phyloP scores from a whole-genome alignment of 176 grass and related monocot species.

The Thinopyrum elongatum region DNA sequence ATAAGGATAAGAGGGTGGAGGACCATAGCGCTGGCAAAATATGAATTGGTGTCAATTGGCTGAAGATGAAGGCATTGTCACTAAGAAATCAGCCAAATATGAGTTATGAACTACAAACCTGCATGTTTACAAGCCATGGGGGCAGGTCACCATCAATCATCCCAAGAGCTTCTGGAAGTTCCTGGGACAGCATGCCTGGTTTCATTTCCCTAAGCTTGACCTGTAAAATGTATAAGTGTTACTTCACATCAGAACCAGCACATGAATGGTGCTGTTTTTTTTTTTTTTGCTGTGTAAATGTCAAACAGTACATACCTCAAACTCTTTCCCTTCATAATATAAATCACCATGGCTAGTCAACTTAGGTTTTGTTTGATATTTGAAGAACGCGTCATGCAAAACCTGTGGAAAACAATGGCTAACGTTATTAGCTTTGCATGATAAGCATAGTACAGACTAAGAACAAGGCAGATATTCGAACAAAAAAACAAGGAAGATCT shows the following conservation, averaged over 20 bases:
- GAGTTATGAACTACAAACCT: constrained; percentile 38
- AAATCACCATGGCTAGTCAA: constrained; percentile 79
- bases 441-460: not conserved
- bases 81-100: not conserved
- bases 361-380: constrained; percentile 98
- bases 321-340: too few species aligned
- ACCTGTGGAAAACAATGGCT: constrained; percentile 40
- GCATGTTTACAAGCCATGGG: constrained; percentile 99
- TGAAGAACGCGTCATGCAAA: constrained; percentile 91
- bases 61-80: not conserved
- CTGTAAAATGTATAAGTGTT: constrained; percentile 35
- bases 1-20: constrained; percentile 90
- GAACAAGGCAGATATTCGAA: not conserved
- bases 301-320: constrained; percentile 29
- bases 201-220: constrained; percentile 97
- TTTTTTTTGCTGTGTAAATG: too few species aligned
- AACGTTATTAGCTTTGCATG: not conserved
- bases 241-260: too few species aligned
- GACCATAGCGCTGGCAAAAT: constrained; percentile 74
- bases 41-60: not conserved
- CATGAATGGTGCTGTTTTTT: too few species aligned
- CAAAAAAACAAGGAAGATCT: too few species aligned
- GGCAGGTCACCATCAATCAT: constrained; percentile 93
- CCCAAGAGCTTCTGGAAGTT: constrained; percentile 93
- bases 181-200: constrained; percentile 76